These are phyloP conservation scores for Pseudisothecium myosuroides DNA, from an alignment of 225 moss, liverwort and hornwort genomes.

Conservation along the genomic window DNA sequence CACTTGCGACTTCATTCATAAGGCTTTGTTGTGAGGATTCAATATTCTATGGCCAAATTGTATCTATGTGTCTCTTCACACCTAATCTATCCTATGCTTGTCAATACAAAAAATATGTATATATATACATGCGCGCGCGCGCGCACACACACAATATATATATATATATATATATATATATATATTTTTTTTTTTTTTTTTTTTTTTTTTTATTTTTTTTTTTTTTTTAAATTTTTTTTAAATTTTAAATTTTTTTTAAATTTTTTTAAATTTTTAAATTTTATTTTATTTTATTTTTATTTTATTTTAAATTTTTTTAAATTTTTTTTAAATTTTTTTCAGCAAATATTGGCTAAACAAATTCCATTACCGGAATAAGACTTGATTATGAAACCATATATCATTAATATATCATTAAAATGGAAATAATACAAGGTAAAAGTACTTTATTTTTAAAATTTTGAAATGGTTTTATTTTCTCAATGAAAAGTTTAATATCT, in stretches of 20 bases:
- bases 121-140: too few relatives aligned
- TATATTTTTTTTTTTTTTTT: too few relatives aligned
- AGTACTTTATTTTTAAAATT: background rate
- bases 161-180: too few relatives aligned
- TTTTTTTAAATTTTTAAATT: too few relatives aligned
- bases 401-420: background rate
- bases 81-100: background rate
- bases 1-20: background rate
- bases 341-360: rapidly evolving
- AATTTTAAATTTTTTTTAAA: too few relatives aligned
- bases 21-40: background rate
- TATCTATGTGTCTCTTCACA: background rate
- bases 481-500: background rate
- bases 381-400: background rate
- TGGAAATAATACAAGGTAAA: rapidly evolving
- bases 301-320: too few relatives aligned
- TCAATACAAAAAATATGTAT: background rate
- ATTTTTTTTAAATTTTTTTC: too few relatives aligned
- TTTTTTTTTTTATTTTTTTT: too few relatives aligned
- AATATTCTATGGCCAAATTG: background rate
- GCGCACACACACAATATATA: too few relatives aligned
- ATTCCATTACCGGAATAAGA: background rate
- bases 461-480: background rate
- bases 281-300: too few relatives aligned
- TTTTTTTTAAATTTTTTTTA: too few relatives aligned